phyloP scores from a whole-genome alignment of 345 rosid species.

The Populus pruinosa region DNA sequence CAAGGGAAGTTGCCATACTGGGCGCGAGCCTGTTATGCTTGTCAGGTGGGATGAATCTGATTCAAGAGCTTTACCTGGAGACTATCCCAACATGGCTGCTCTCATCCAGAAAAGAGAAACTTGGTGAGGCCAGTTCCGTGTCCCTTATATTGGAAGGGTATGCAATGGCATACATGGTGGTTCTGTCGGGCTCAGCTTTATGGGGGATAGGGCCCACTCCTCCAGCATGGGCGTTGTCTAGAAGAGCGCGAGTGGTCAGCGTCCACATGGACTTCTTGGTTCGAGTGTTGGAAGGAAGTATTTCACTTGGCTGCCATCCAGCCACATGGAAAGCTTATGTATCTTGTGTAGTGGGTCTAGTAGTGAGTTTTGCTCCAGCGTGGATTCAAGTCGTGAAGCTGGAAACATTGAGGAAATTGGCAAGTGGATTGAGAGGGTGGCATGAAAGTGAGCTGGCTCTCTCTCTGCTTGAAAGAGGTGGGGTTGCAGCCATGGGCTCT shows the following conservation, averaged over 20 bases:
- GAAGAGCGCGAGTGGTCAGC: constrained; percentile 27
- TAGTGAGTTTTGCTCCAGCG: constrained; percentile 45
- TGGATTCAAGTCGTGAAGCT: constrained; percentile 49
- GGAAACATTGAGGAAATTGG: constrained; percentile 48
- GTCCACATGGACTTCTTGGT: constrained; percentile 53
- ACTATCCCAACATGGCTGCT: constrained; percentile 61
- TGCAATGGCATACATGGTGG: constrained; percentile 51
- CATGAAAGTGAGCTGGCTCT: constrained; percentile 52
- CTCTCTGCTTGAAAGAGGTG: constrained; percentile 59
- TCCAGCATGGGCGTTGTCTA: constrained; percentile 27
- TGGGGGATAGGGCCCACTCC: constrained; percentile 36
- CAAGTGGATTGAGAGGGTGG: constrained; percentile 51
- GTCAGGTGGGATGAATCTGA: constrained; percentile 47
- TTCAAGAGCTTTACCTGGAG: constrained; percentile 44
- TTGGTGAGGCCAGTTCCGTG: constrained; percentile 27
- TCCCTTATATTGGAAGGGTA: constrained; percentile 45
- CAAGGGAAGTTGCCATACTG: constrained; percentile 49
- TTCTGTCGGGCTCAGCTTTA: constrained; percentile 38
- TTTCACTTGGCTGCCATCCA: constrained; percentile 47
- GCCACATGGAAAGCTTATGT: constrained; percentile 64
- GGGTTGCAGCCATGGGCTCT: constrained; percentile 38
- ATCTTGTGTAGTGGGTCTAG: constrained; percentile 42
- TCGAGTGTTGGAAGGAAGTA: constrained; percentile 44
- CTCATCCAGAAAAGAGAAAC: constrained; percentile 29
- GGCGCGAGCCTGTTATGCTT: constrained; percentile 55